A percentile compares a stretch with the other conserved stretches of the same genome.
Evolutionary conservation across 352 stramenopile genomes (phyloP).

Genomic region (Pythium myriotylum): DNA sequence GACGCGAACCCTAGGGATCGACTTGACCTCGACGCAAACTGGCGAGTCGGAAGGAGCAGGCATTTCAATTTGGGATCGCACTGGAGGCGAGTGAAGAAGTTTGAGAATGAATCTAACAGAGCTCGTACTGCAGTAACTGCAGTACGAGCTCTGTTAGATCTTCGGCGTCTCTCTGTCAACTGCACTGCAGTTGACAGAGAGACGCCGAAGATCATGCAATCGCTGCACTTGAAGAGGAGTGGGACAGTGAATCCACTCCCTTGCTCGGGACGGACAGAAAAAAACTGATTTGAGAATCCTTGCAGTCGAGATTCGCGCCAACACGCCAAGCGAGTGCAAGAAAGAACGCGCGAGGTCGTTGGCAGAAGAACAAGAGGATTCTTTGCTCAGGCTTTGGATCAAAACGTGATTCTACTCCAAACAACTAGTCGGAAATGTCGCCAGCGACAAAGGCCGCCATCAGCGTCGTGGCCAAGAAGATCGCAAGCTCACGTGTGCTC

Average conservation of each 20-base stretch:
- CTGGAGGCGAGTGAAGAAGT: neutral
- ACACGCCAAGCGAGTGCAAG: too few species aligned
- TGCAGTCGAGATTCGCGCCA: conserved; percentile 1
- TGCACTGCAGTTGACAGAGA: too few species aligned
- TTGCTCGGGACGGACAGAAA: too few species aligned
- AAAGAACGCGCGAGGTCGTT: too few species aligned
- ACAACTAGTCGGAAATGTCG: neutral
- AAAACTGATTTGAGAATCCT: too few species aligned
- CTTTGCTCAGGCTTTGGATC: neutral
- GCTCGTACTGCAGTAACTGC: too few species aligned
- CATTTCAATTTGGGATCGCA: neutral
- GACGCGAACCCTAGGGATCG: conserved; percentile 34
- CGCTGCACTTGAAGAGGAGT: too few species aligned
- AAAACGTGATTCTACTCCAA: neutral
- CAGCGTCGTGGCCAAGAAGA: conserved; percentile 33
- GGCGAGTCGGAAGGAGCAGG: too few species aligned
- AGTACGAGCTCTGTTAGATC: too few species aligned
- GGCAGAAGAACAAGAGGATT: too few species aligned
- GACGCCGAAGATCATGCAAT: conserved; percentile 2
- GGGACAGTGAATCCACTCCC: too few species aligned
- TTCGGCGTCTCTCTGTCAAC: too few species aligned
- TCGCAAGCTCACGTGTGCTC: conserved; percentile 39
- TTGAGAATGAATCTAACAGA: neutral
- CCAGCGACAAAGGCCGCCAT: neutral
- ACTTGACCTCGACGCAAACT: conserved; percentile 30